Evolutionary conservation across 345 rosid genomes (phyloP).

Genomic region (Ceriops zippeliana): DNA sequence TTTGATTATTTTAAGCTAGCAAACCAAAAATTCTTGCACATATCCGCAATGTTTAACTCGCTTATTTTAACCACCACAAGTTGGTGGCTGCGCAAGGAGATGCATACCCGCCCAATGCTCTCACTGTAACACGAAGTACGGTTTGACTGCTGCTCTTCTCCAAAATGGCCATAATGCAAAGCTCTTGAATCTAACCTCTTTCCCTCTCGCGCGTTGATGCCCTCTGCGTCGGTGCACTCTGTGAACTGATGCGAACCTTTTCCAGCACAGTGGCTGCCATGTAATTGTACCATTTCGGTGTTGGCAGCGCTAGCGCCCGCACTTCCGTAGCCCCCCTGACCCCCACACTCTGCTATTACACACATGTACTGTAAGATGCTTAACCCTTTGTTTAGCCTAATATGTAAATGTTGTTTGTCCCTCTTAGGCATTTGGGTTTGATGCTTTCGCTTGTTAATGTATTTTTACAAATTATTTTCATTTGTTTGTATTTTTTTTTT

Average conservation of each 20-base stretch:
- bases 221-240: constrained; percentile 71
- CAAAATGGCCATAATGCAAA: constrained; percentile 43
- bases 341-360: too few relatives aligned
- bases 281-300: constrained; percentile 17
- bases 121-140: constrained; percentile 44
- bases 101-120: constrained; percentile 48
- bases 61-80: constrained; percentile 57
- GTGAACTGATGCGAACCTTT: constrained; percentile 35
- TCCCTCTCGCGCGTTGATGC: constrained; percentile 51
- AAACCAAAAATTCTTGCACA: too few relatives aligned
- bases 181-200: constrained; percentile 56
- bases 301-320: neutral
- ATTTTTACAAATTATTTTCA: too few relatives aligned
- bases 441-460: too few relatives aligned
- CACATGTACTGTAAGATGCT: too few relatives aligned
- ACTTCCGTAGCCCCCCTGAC: neutral
- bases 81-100: constrained; percentile 70
- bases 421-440: too few relatives aligned
- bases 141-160: constrained; percentile 41
- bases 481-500: too few relatives aligned
- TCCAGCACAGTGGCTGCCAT: constrained; percentile 26
- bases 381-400: too few relatives aligned
- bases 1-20: too few relatives aligned
- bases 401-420: too few relatives aligned
- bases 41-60: neutral